Evolutionary conservation across 257 asterid genomes (phyloP), one percentile per base, ranked within the genome.

Genomic region (Jasminum sambac): DNA sequence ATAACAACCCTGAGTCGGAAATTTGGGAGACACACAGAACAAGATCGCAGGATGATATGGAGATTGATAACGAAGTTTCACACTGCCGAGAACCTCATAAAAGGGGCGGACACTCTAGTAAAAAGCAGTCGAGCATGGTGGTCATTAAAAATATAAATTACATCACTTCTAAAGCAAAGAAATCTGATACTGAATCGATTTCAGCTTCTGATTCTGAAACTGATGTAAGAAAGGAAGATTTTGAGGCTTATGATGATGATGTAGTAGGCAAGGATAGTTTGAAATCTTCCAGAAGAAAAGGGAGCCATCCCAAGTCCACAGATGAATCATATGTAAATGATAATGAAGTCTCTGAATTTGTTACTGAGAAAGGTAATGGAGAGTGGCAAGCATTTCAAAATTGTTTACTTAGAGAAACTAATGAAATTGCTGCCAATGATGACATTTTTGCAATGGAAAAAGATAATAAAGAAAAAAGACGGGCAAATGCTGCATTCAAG

Each of bases 371-470:
- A 19, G 36, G 34, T 60, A 95, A 84, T 76, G 80, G 87, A 24
- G 85, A 88, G 76, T 91, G 99, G 99, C 86, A 81, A 77, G 98
- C 96, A 73, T 94, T 94, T 77, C 97, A 94, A 81, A 83, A 82
- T 83, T 86, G 95, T 83, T 81, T 95, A 46, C 64, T 95, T 82
- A 84, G 82, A 77, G 89, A 95, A 70, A 82, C 76, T 58, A 81
- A 85, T 77, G 94, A 87, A 76, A 90, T 79, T 61, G 73, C 85
- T 68, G 82, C 66, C 66, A 83, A 83, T 17, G 74, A 74, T 59
- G 80, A 77, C 73, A 78, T 88, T 86, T 83, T 88, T 58, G 78
- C 81, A 26, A 79, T 72, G 86, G 96, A 89, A 75, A 91, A 81
- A 79, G 82, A 72, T 72, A 81, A 67, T 24, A 84, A 74, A 41